These are phyloP conservation scores for Aureoboletus auriporus DNA, from an alignment of 768 basidiomycete genomes.

Conservation along the genomic window DNA sequence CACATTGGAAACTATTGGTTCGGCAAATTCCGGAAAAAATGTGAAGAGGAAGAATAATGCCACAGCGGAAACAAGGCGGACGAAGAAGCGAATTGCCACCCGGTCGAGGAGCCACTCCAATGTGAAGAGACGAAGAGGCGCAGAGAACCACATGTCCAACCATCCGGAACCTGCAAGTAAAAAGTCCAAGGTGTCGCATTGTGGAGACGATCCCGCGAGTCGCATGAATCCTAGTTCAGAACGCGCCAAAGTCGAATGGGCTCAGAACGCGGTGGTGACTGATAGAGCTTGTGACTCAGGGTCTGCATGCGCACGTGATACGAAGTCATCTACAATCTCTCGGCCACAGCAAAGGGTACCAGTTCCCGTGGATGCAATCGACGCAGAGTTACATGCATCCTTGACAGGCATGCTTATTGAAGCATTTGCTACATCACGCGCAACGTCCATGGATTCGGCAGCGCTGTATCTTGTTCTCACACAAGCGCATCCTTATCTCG, in stretches of 20 bases:
- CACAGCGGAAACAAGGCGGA: background rate
- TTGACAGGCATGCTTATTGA: constrained; percentile 67
- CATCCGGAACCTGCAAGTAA: constrained; percentile 17
- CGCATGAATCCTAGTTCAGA: background rate
- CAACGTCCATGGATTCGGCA: constrained; percentile 57
- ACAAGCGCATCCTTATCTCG: constrained; percentile 51
- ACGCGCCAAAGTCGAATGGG: background rate
- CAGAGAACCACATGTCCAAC: background rate
- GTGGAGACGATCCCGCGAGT: background rate
- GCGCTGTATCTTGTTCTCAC: constrained; percentile 50
- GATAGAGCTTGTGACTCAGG: too few species aligned
- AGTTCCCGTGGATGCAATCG: constrained; percentile 11
- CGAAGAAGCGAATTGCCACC: constrained; percentile 5
- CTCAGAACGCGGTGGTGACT: too few species aligned
- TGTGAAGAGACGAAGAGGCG: background rate
- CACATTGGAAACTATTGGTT: background rate
- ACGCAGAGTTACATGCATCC: constrained; percentile 36
- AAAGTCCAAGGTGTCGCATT: constrained; percentile 14
- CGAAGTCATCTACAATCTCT: constrained; percentile 1
- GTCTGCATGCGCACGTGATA: constrained; percentile 1
- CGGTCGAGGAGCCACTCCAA: background rate
- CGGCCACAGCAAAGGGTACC: background rate
- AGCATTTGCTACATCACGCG: constrained; percentile 66
- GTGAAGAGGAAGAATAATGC: constrained; percentile 6
- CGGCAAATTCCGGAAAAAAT: background rate